phyloP scores from a whole-genome alignment of 2,329 filamentous ascomycete species.

The Trichoderma simmonsii region DNA sequence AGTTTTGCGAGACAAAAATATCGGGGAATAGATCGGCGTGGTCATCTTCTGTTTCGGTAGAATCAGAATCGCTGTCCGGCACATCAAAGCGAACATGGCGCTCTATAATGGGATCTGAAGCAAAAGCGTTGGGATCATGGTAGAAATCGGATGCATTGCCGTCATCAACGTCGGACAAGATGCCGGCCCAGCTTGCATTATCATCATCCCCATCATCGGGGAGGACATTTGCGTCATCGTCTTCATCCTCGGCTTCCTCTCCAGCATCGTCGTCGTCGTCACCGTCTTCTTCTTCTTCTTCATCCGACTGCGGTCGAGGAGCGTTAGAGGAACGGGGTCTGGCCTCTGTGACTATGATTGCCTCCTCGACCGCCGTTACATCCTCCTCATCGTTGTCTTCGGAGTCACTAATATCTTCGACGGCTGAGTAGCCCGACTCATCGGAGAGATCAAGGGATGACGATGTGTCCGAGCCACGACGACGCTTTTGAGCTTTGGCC shows the following conservation, averaged over 20 bases:
- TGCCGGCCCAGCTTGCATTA: constrained; percentile 54
- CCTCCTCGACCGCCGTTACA: constrained; percentile 74
- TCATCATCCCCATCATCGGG: constrained; percentile 41
- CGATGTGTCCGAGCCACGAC: constrained; percentile 52
- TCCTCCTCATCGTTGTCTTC: constrained; percentile 76
- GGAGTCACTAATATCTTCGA: constrained; percentile 76
- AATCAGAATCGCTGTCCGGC: constrained; percentile 64
- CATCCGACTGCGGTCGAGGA: constrained; percentile 48
- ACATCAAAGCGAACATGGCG: constrained; percentile 74
- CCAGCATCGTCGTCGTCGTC: constrained; percentile 37
- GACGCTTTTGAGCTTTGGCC: constrained; percentile 45
- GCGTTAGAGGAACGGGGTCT: constrained; percentile 39
- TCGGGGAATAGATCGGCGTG: constrained; percentile 68
- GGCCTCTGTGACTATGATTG: constrained; percentile 59
- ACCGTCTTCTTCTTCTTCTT: constrained; percentile 31
- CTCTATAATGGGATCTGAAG: constrained; percentile 41
- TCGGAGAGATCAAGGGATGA: constrained; percentile 60
- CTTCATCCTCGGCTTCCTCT: constrained; percentile 37
- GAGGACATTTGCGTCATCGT: constrained; percentile 36
- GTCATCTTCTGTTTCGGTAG: constrained; percentile 61
- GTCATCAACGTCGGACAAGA: constrained; percentile 48
- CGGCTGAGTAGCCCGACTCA: constrained; percentile 69
- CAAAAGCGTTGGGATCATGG: constrained; percentile 39
- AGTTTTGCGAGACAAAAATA: constrained; percentile 73
- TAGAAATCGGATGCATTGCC: constrained; percentile 42